Percentiles rank a stretch among this genome's conserved stretches.
Evolutionary conservation across 1,284 basidiomycete genomes (phyloP).

Genomic region (Psilocybe mexicana): DNA sequence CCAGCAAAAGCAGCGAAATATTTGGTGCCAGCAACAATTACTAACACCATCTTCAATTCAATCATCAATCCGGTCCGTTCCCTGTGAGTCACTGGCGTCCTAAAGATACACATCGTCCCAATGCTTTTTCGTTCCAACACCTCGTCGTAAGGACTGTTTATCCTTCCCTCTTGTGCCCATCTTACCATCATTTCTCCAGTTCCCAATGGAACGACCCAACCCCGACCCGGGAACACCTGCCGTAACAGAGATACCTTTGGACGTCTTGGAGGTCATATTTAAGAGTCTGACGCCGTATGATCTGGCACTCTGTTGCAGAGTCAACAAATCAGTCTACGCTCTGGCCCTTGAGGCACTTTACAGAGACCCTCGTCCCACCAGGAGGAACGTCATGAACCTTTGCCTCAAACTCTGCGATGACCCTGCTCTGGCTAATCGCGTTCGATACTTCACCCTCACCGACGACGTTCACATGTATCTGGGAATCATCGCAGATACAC

Average conservation of each 20-base stretch:
- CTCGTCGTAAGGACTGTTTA: not conserved
- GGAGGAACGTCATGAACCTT: slow-evolving; percentile 20
- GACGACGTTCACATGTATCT: slow-evolving; percentile 23
- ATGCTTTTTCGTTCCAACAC: not conserved
- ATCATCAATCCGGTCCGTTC: slow-evolving; percentile 1
- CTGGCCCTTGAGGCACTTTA: slow-evolving; percentile 24
- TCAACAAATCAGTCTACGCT: slow-evolving; percentile 20
- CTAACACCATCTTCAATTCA: slow-evolving; percentile 10
- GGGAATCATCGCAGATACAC: slow-evolving; percentile 23
- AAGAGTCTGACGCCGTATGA: slow-evolving; percentile 15
- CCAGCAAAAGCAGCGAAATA: not conserved
- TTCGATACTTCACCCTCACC: slow-evolving; percentile 20
- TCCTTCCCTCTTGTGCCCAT: not conserved
- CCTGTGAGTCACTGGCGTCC: not conserved
- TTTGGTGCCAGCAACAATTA: slow-evolving; percentile 12
- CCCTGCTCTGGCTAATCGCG: slow-evolving; percentile 19
- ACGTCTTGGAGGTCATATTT: slow-evolving; percentile 25
- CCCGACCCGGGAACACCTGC: not conserved
- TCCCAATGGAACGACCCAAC: not conserved
- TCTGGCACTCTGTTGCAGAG: slow-evolving; percentile 22
- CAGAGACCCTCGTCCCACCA: slow-evolving; percentile 21
- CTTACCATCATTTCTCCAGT: not conserved
- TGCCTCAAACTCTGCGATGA: slow-evolving; percentile 23
- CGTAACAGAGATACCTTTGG: slow-evolving; percentile 20
- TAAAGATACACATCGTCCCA: not conserved